A percentile compares a stretch with the other conserved stretches of the same genome.
Conservation (phyloP, 2,329 filamentous ascomycete species). For the Anisogramma anomala region DNA sequence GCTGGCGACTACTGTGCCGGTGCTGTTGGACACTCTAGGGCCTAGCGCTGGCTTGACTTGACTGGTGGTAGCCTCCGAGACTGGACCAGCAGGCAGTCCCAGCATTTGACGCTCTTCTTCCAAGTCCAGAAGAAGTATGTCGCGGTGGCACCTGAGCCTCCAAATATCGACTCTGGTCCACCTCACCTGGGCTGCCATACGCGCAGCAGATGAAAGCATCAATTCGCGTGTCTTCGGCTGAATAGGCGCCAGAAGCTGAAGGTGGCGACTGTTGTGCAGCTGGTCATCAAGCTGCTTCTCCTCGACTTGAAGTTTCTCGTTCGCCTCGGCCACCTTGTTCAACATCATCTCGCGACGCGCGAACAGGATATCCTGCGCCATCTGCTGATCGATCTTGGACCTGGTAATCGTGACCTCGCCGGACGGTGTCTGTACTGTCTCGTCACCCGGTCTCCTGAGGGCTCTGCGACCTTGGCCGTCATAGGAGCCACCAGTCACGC, state of each 20-base stretch:
- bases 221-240: constrained; percentile 82
- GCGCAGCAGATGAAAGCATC: constrained; percentile 71
- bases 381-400: constrained; percentile 64
- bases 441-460: constrained; percentile 59
- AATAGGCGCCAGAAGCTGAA: constrained; percentile 80
- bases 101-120: constrained; percentile 56
- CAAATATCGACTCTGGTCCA: constrained; percentile 94
- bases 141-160: constrained; percentile 80
- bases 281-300: constrained; percentile 74
- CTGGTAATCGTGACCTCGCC: constrained; percentile 65
- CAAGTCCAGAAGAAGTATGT: constrained; percentile 75
- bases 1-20: constrained; percentile 22
- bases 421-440: constrained; percentile 55
- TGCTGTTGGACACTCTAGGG: constrained; percentile 26
- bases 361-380: constrained; percentile 74
- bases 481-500: constrained; percentile 72
- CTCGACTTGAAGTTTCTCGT: constrained; percentile 60
- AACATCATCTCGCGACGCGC: constrained; percentile 75
- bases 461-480: constrained; percentile 68
- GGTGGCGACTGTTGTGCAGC: constrained; percentile 77
- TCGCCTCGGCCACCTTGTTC: constrained; percentile 70
- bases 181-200: constrained; percentile 77
- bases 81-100: constrained; percentile 21
- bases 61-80: constrained; percentile 15
- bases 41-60: constrained; percentile 14